Evolutionary conservation across 768 basidiomycete genomes (phyloP).

Genomic region (Termitomyces sp.): DNA sequence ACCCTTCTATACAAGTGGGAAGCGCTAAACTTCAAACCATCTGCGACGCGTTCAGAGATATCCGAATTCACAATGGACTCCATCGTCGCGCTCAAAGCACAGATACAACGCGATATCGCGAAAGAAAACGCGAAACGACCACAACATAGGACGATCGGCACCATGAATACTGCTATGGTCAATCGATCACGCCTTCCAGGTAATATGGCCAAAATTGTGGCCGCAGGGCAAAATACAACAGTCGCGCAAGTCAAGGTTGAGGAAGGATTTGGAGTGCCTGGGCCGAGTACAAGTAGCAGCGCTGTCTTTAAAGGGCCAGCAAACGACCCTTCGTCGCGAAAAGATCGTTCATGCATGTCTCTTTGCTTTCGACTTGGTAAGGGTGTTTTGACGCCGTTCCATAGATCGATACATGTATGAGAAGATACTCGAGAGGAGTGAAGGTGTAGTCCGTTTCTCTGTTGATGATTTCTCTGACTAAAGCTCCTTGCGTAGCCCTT

Average conservation of each 20-base stretch:
- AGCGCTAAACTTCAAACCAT: constrained; percentile 43
- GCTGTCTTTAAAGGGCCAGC: constrained; percentile 40
- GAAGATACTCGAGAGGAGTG: constrained; percentile 79
- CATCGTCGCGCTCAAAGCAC: constrained; percentile 42
- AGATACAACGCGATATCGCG: constrained; percentile 46
- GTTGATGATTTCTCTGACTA: not conserved
- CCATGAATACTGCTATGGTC: constrained; percentile 29
- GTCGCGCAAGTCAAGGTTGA: constrained; percentile 36
- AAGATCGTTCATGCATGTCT: constrained; percentile 57
- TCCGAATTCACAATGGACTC: constrained; percentile 48
- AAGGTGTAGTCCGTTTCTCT: constrained; percentile 47
- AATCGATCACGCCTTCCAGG: constrained; percentile 35
- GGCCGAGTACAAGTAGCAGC: constrained; percentile 26
- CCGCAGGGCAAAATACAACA: constrained; percentile 13
- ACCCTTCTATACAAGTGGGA: constrained; percentile 70
- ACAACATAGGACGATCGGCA: constrained; percentile 26
- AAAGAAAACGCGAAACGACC: constrained; percentile 32
- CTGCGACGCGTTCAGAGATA: constrained; percentile 35
- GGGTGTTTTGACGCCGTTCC: not conserved
- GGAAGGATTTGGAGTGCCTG: constrained; percentile 25
- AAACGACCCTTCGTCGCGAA: constrained; percentile 34
- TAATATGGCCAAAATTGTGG: constrained; percentile 23
- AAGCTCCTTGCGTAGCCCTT: constrained; percentile 48
- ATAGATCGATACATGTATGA: constrained; percentile 94
- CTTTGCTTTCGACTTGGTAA: not conserved